phyloP scores from a whole-genome alignment of 1,284 basidiomycete genomes.

The Apiotrichum sp. region DNA sequence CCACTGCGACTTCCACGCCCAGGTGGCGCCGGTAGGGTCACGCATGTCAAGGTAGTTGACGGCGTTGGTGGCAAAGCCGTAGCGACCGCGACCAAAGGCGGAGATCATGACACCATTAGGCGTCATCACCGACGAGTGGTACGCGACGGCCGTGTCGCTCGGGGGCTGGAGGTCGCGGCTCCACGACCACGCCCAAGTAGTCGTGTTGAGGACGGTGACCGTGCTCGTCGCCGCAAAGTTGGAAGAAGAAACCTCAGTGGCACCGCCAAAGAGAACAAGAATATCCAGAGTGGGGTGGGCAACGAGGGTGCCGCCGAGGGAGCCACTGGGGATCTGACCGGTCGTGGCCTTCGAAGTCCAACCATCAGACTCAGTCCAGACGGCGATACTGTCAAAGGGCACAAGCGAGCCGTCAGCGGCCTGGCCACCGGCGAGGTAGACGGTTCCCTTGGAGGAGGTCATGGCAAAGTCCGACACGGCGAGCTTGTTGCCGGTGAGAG shows the following conservation, averaged over 20 bases:
- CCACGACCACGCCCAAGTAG: constrained; percentile 40
- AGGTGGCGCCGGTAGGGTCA: constrained; percentile 23
- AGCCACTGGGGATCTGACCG: constrained; percentile 37
- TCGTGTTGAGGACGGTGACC: constrained; percentile 43
- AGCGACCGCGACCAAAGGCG: constrained; percentile 38
- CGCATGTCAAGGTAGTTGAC: constrained; percentile 45
- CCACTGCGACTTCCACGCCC: constrained; percentile 44
- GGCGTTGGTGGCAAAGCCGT: constrained; percentile 28
- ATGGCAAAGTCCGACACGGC: constrained; percentile 45
- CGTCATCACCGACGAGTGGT: constrained; percentile 45
- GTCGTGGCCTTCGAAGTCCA: constrained; percentile 34
- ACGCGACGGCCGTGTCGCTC: constrained; percentile 32
- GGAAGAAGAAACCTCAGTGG: constrained; percentile 6
- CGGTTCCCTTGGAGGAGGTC: constrained; percentile 26
- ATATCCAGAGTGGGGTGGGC: constrained; percentile 33
- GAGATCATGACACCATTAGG: constrained; percentile 46
- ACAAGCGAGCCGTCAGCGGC: constrained; percentile 34
- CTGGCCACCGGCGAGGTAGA: constrained; percentile 42
- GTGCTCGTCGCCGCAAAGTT: constrained; percentile 23
- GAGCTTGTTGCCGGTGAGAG: constrained; percentile 32
- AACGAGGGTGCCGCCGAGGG: constrained; percentile 42
- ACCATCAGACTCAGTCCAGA: constrained; percentile 32
- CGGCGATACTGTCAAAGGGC: constrained; percentile 29
- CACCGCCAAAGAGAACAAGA: constrained; percentile 12
- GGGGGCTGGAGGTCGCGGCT: constrained; percentile 41